A percentile compares a stretch with the other conserved stretches of the same genome.
phyloP scores from a whole-genome alignment of 495 filamentous ascomycete species.

The Aspergillus olivimuriae region DNA sequence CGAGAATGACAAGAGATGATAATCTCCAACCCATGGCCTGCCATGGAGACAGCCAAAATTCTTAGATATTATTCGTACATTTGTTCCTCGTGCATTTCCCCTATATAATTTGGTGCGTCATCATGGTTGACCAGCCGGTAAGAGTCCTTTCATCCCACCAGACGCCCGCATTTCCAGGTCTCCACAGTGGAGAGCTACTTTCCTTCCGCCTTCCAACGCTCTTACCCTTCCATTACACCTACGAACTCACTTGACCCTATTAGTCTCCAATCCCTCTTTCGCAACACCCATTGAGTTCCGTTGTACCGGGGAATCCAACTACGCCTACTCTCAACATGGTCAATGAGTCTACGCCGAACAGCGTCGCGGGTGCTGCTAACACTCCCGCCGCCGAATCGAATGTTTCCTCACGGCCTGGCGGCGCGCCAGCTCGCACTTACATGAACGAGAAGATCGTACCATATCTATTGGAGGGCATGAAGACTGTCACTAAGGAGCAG shows the following conservation, averaged over 20 bases:
- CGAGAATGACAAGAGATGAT: not conserved
- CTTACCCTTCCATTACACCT: not conserved
- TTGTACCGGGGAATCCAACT: not conserved
- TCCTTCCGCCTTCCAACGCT: not conserved
- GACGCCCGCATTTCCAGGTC: too few relatives aligned
- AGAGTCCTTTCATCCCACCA: not conserved
- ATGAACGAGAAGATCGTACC: slow-evolving; percentile 85
- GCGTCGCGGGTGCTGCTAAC: slow-evolving; percentile 19
- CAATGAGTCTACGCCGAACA: slow-evolving; percentile 17
- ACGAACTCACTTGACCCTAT: not conserved
- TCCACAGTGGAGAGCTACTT: too few relatives aligned
- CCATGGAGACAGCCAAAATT: not conserved
- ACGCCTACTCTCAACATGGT: slow-evolving; percentile 8
- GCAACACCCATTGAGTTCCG: not conserved
- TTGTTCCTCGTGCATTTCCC: too few relatives aligned
- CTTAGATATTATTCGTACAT: too few relatives aligned
- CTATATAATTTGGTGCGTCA: not conserved
- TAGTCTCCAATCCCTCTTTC: not conserved
- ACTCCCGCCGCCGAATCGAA: slow-evolving; percentile 34
- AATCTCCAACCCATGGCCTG: not conserved
- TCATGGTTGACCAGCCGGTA: not conserved
- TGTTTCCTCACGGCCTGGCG: slow-evolving; percentile 52
- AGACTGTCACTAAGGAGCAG: slow-evolving; percentile 76
- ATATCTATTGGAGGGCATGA: slow-evolving; percentile 86
- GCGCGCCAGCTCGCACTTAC: slow-evolving; percentile 81